phyloP scores from a whole-genome alignment of 208 protist genomes.

The Trypanosoma melophagium region DNA sequence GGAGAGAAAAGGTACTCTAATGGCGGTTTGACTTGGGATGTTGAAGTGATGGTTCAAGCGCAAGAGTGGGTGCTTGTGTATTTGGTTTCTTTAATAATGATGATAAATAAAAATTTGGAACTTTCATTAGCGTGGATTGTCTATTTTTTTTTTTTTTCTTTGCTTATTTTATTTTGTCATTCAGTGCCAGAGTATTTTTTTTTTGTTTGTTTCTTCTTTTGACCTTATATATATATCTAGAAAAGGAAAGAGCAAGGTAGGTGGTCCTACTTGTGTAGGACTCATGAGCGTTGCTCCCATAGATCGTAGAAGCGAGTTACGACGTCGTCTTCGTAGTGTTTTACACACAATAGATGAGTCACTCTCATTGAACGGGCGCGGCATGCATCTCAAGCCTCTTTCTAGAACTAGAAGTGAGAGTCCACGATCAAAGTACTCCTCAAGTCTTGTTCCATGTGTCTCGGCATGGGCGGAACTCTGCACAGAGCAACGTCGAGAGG shows the following conservation, averaged over 20 bases:
- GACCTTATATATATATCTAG: background rate
- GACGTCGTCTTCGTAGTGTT: background rate
- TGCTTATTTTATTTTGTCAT: background rate
- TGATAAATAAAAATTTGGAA: too few species aligned
- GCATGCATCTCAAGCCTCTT: background rate
- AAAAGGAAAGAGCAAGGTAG: background rate
- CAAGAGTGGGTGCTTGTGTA: too few species aligned
- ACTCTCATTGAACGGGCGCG: background rate
- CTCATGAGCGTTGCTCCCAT: background rate
- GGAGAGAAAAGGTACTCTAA: too few species aligned
- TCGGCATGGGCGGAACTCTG: background rate
- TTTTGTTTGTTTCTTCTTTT: background rate
- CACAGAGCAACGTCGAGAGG: background rate
- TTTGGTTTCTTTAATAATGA: too few species aligned
- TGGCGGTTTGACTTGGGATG: too few species aligned
- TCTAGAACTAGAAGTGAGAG: background rate
- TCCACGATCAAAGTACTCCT: background rate
- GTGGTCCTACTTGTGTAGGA: background rate
- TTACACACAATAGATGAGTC: background rate
- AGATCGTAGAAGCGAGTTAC: background rate
- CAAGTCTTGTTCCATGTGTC: background rate
- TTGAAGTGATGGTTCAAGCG: too few species aligned
- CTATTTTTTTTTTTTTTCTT: background rate
- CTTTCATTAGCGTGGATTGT: too few species aligned
- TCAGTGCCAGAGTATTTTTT: background rate